Evolutionary conservation across 2,329 filamentous ascomycete genomes (phyloP), one percentile per base, ranked within the genome.

Genomic region (Neodidymelliopsis sp.): DNA sequence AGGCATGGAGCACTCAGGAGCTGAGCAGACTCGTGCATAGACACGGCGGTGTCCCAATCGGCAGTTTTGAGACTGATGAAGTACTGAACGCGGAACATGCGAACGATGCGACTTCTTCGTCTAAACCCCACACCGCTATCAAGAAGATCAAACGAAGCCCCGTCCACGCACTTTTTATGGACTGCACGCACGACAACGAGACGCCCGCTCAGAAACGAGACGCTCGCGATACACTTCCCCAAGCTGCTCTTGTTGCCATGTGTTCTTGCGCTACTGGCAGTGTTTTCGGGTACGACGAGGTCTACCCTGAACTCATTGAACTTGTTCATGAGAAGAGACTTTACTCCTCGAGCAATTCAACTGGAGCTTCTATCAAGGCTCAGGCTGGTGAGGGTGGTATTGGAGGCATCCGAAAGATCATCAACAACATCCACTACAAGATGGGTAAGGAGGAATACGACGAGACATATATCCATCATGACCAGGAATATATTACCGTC

Each of bases 121-220:
- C 28, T 11, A 35, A 47, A 23, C 27, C 37, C 3, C 77, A 79
- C 25, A 88, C 93, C 62, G 83, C 89, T 13, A 81, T 96, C 58
- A 88, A 87, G 57, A 87, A 82, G 54, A 92, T 99, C 72, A 90
- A 90, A 59, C 87, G 89, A n/a, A 89, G 86, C 3, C 90, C 92
- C 4, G 88, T 97, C 0, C 92, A 96, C 59, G 94, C 93, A 1
- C 78, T 99, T 1, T 97, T 99, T 74, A 97, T 97, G 91, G 95
- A 99, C 71, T 99, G 95, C 74, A 99, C 95, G 0, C 94, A 99
- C 72, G 94, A 99, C 75, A 99, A 99, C 63, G 93, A 99, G 75
- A 89, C 91, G 2, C 94, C 94, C 0, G 90, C 93, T 1, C 93
- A 99, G 74, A 97, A 97, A 74, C 84, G 95, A 29, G 92, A 97